Evolutionary conservation across 352 stramenopile genomes (phyloP).

Genomic region (Globisporangium yorkense): DNA sequence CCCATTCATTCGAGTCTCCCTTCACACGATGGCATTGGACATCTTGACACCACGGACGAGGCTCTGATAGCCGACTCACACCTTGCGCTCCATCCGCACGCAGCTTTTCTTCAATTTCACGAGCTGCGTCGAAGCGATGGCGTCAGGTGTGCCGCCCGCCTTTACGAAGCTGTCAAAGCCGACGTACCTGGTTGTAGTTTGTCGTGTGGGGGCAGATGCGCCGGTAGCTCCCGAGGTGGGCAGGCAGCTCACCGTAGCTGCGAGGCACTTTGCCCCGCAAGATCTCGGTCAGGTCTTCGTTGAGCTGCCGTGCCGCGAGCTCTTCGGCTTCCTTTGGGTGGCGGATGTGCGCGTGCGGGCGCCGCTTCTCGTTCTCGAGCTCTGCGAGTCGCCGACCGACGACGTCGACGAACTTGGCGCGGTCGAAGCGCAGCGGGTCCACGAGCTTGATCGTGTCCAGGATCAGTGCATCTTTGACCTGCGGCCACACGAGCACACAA

Average conservation of each 20-base stretch:
- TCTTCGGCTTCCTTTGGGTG: conserved; percentile 53
- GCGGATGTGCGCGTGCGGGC: conserved; percentile 45
- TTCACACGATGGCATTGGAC: too few species aligned
- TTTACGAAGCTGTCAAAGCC: neutral
- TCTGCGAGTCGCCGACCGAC: conserved; percentile 57
- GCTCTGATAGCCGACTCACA: neutral
- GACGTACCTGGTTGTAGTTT: conserved; percentile 59
- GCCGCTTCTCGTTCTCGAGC: conserved; percentile 43
- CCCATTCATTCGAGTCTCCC: neutral
- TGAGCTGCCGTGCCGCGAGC: conserved; percentile 36
- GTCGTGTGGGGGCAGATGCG: conserved; percentile 53
- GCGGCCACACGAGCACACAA: neutral
- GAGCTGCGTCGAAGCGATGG: conserved; percentile 15
- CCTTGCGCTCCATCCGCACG: conserved; percentile 21
- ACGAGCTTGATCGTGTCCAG: conserved; percentile 85
- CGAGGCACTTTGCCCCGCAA: conserved; percentile 44
- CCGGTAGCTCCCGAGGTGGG: conserved; percentile 53
- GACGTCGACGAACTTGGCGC: conserved; percentile 56
- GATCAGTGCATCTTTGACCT: conserved; percentile 89
- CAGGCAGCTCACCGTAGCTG: conserved; percentile 56
- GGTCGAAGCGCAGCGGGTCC: conserved; percentile 78
- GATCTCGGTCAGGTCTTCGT: conserved; percentile 71
- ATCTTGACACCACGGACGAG: neutral
- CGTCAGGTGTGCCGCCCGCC: neutral
- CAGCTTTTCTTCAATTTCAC: conserved; percentile 63